Conservation (phyloP, 2,329 filamentous ascomycete genomes). For the Sclerotinia nivalis region DNA sequence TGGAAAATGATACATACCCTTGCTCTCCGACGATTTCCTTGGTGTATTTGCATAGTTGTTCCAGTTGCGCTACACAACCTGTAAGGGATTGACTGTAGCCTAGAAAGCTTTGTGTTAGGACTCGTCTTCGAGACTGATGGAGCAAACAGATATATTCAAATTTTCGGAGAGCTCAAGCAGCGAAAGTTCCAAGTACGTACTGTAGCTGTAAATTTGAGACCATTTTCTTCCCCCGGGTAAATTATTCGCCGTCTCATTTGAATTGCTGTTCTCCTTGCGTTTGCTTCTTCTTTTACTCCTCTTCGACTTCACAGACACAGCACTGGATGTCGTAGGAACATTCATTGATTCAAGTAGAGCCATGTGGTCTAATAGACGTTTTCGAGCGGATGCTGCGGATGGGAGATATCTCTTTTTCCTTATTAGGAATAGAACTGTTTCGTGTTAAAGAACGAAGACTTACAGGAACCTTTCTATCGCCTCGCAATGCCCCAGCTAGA, state of each 20-base stretch:
- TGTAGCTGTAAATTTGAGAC: slow-evolving; percentile 58
- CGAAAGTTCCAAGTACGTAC: slow-evolving; percentile 2
- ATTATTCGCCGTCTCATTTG: slow-evolving; percentile 26
- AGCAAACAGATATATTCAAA: too few relatives aligned
- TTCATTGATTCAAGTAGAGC: slow-evolving; percentile 47
- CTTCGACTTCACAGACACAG: slow-evolving; percentile 10
- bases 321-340: slow-evolving; percentile 21
- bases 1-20: slow-evolving; percentile 38
- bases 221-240: slow-evolving; percentile 46
- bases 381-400: slow-evolving; percentile 54
- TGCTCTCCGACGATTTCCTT: slow-evolving; percentile 60
- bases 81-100: slow-evolving; percentile 55
- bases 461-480: slow-evolving; percentile 50
- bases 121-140: background rate
- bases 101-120: background rate
- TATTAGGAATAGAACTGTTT: background rate
- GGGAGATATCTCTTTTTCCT: slow-evolving; percentile 51
- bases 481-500: slow-evolving; percentile 55
- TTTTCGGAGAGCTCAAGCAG: too few relatives aligned
- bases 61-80: slow-evolving; percentile 54
- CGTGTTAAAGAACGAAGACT: slow-evolving; percentile 7
- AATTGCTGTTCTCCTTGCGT: background rate
- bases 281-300: slow-evolving; percentile 9
- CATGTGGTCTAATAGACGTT: slow-evolving; percentile 53
- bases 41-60: slow-evolving; percentile 56